A percentile compares a stretch with the other conserved stretches of the same genome.
Conservation (phyloP, 1,284 basidiomycete genomes). For the Puccinia coronata region DNA sequence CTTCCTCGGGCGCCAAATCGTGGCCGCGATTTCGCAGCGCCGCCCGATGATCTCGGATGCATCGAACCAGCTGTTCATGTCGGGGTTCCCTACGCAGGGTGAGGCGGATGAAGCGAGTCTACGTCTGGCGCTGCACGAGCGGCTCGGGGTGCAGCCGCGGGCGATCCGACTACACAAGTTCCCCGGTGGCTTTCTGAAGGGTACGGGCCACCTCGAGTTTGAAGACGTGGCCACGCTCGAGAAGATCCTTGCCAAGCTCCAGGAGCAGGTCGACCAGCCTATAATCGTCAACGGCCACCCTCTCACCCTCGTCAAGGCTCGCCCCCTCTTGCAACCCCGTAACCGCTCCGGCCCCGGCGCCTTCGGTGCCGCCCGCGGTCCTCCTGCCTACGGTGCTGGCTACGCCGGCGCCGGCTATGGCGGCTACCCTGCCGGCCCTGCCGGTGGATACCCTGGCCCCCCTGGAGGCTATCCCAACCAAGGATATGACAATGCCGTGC, state of each 20-base stretch:
- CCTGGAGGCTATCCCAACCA: slow-evolving; percentile 21
- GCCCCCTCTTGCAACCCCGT: slow-evolving; percentile 34
- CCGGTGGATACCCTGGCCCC: slow-evolving; percentile 21
- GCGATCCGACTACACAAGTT: slow-evolving; percentile 44
- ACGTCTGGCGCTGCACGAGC: slow-evolving; percentile 4
- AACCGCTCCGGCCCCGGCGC: slow-evolving; percentile 2
- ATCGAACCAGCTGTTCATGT: slow-evolving; percentile 47
- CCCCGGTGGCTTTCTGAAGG: slow-evolving; percentile 46
- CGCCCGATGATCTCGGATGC: slow-evolving; percentile 29
- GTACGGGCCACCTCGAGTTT: slow-evolving; percentile 47
- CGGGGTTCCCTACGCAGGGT: slow-evolving; percentile 41
- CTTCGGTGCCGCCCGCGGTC: slow-evolving; percentile 12
- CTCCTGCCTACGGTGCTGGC: slow-evolving; percentile 3
- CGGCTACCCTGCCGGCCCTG: slow-evolving; percentile 17
- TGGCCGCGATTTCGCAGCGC: slow-evolving; percentile 16
- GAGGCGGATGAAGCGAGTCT: slow-evolving; percentile 36
- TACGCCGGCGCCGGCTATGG: slow-evolving; percentile 33
- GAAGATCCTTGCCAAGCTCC: slow-evolving; percentile 17
- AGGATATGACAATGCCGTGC: slow-evolving; percentile 12
- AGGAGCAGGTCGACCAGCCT: slow-evolving; percentile 21
- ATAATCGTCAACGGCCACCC: slow-evolving; percentile 36
- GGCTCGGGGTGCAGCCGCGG: slow-evolving; percentile 15
- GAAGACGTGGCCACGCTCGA: slow-evolving; percentile 10
- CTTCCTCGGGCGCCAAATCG: slow-evolving; percentile 31
- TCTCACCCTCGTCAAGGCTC: slow-evolving; percentile 40